phyloP scores from a whole-genome alignment of 1,284 basidiomycete species.

The Acaromyces ingoldii region DNA sequence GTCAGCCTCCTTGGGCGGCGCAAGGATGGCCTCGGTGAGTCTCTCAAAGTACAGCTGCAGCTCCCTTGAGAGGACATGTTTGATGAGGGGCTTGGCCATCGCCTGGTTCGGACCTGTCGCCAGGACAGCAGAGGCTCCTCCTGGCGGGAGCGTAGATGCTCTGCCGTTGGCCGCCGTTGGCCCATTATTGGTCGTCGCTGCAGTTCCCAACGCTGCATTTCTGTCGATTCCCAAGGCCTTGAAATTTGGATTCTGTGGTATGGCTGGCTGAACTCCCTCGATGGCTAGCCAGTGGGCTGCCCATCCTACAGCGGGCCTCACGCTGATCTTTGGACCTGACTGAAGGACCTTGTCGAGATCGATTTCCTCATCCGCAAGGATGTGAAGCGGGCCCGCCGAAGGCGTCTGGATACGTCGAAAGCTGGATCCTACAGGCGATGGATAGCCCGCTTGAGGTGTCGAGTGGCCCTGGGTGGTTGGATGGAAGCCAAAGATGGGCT shows the following conservation, averaged over 20 bases:
- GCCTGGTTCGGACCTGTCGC: slow-evolving; percentile 17
- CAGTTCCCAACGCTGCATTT: no score
- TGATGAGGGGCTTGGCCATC: slow-evolving; percentile 58
- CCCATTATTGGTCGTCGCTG: slow-evolving; percentile 47
- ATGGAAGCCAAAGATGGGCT: slow-evolving; percentile 38
- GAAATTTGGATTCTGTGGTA: slow-evolving; percentile 86
- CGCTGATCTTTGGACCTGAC: slow-evolving; percentile 34
- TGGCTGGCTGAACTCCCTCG: slow-evolving; percentile 92
- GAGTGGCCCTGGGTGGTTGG: slow-evolving; percentile 28
- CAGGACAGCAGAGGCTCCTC: slow-evolving; percentile 18
- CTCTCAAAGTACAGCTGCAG: slow-evolving; percentile 92
- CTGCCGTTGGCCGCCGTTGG: slow-evolving; percentile 45
- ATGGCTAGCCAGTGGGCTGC: slow-evolving; percentile 86
- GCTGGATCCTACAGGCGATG: slow-evolving; percentile 26
- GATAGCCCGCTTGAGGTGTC: slow-evolving; percentile 14
- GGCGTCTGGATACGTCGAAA: slow-evolving; percentile 52
- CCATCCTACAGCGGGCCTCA: slow-evolving; percentile 48
- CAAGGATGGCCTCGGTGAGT: slow-evolving; percentile 62
- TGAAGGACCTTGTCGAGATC: slow-evolving; percentile 67
- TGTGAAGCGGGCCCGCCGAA: slow-evolving; percentile 64
- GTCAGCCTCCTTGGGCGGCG: slow-evolving; percentile 36
- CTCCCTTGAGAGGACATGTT: slow-evolving; percentile 88
- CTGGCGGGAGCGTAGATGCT: no score
- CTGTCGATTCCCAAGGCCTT: no score
- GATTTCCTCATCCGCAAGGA: slow-evolving; percentile 93